These are phyloP conservation scores for Phytopythium litorale DNA, from an alignment of 352 stramenopile genomes.

Conservation along the genomic window DNA sequence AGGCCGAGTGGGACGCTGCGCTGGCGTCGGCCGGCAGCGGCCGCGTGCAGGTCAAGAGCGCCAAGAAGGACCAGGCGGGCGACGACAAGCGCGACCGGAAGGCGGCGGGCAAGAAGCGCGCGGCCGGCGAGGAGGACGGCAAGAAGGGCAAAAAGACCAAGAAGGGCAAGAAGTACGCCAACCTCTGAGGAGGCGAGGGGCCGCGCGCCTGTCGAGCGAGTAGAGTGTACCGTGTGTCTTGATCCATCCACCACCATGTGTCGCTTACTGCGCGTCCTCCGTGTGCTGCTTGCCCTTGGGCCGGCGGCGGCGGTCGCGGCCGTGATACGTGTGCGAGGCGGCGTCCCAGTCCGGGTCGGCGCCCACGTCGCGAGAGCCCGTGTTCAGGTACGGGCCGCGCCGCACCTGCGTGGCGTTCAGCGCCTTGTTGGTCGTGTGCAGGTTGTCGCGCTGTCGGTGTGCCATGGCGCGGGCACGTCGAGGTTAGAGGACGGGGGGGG, in stretches of 20 bases:
- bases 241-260: background rate
- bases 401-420: conserved; percentile 73
- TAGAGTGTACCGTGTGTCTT: background rate
- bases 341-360: conserved; percentile 84
- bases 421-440: conserved; percentile 51
- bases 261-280: conserved; percentile 1
- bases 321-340: conserved; percentile 57
- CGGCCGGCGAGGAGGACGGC: conserved; percentile 29
- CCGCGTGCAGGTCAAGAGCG: conserved; percentile 82
- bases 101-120: conserved; percentile 18
- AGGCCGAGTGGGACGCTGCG: conserved; percentile 89
- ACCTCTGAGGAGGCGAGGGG: conserved; percentile 31
- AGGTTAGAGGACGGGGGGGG: background rate
- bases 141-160: conserved; percentile 54
- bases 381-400: conserved; percentile 79
- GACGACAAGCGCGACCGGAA: no score
- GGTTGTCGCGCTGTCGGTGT: conserved; percentile 38
- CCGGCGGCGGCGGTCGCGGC: conserved; percentile 24
- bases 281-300: conserved; percentile 4
- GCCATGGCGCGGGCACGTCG: no score
- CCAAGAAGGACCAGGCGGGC: conserved; percentile 57
- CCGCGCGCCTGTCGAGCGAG: background rate
- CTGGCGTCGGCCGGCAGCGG: conserved; percentile 35
- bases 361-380: conserved; percentile 69
- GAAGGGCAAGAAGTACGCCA: conserved; percentile 80